phyloP scores from a whole-genome alignment of 768 basidiomycete genomes.

The Holtermanniella nyarrowii region DNA sequence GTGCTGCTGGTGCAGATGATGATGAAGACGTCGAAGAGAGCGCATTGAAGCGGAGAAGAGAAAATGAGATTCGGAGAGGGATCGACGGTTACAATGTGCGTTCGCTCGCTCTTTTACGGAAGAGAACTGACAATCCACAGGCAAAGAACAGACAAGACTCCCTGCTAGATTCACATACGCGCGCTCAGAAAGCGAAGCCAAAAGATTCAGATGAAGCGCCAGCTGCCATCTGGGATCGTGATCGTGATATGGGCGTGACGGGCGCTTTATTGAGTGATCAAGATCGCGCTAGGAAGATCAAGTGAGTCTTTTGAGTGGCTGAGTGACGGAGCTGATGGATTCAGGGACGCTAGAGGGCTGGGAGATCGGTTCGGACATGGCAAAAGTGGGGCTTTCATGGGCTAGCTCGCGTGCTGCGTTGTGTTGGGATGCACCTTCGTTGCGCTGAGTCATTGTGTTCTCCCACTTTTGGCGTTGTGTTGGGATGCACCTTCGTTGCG shows the following conservation, averaged over 20 bases:
- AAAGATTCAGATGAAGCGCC: constrained; percentile 48
- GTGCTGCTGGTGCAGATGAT: constrained; percentile 37
- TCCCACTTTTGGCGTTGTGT: too few relatives aligned
- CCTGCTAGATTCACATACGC: constrained; percentile 34
- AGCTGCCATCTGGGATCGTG: constrained; percentile 79
- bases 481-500: too few relatives aligned
- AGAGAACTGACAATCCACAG: too few relatives aligned
- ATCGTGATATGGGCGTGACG: constrained; percentile 75
- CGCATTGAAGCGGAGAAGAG: constrained; percentile 52
- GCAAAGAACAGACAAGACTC: constrained; percentile 23
- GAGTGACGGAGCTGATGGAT: neutral
- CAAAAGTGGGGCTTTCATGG: constrained; percentile 39
- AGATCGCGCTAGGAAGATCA: constrained; percentile 64
- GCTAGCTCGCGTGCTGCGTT: constrained; percentile 5
- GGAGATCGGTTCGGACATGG: constrained; percentile 67
- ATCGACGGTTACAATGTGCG: constrained; percentile 59
- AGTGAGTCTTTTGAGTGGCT: constrained; percentile 16
- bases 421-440: too few relatives aligned
- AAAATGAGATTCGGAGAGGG: constrained; percentile 58
- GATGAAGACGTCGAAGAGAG: constrained; percentile 45
- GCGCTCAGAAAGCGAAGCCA: constrained; percentile 29
- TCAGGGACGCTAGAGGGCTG: constrained; percentile 61
- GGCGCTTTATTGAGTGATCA: constrained; percentile 84
- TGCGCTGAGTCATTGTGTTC: too few relatives aligned
- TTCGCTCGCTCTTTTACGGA: constrained; percentile 1